Conservation (phyloP, 306 rosid genomes). For the Inga oerstediana region DNA sequence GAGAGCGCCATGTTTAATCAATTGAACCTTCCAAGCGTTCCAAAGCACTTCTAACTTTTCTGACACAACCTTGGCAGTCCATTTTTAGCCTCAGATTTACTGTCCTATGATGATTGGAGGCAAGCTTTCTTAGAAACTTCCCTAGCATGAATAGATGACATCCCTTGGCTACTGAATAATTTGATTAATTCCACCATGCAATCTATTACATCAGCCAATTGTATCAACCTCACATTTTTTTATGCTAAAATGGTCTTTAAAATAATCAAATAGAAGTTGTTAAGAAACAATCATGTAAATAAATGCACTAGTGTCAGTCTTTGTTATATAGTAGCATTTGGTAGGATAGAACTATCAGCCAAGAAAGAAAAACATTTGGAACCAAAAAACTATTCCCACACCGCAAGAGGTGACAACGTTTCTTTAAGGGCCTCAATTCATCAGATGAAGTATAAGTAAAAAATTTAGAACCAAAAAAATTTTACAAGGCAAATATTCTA, state of each 20-base stretch:
- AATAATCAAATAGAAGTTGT: background rate
- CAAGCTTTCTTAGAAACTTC: background rate
- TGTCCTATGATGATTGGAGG: background rate
- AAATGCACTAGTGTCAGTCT: background rate
- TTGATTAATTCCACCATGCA: background rate
- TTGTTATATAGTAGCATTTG: background rate
- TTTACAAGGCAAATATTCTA: too few species aligned
- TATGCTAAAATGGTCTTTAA: background rate
- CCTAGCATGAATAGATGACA: background rate
- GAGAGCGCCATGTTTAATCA: background rate
- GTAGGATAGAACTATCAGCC: background rate
- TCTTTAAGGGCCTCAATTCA: too few species aligned
- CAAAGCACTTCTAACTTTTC: constrained; percentile 57
- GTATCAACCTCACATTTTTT: background rate
- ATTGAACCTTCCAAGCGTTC: constrained; percentile 61
- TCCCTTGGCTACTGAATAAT: background rate
- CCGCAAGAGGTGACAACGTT: too few species aligned
- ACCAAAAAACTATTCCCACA: too few species aligned
- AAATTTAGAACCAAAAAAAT: too few species aligned
- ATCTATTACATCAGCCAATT: background rate
- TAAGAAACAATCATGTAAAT: background rate
- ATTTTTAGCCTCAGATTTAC: constrained; percentile 81
- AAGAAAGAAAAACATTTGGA: too few species aligned
- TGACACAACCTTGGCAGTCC: constrained; percentile 91
- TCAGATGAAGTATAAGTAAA: too few species aligned